Conservation (phyloP, 2,329 filamentous ascomycete genomes). For the Penicillium expansum region DNA sequence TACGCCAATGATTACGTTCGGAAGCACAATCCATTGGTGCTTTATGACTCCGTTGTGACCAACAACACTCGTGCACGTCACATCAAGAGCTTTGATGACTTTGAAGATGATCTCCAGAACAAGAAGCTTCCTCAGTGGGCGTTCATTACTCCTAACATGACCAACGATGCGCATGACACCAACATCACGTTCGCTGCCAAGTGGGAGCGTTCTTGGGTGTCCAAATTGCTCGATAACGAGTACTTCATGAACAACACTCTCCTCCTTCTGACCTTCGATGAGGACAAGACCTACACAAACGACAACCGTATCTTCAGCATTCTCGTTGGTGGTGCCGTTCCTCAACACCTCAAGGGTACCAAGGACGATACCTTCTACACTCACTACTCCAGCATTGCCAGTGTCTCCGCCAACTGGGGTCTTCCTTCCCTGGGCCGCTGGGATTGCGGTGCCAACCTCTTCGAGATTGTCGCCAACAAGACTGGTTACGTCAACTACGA, state of each 20-base stretch:
- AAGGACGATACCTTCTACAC: conserved; percentile 69
- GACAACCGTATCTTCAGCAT: conserved; percentile 69
- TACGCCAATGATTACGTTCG: conserved; percentile 73
- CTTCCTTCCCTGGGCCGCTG: conserved; percentile 68
- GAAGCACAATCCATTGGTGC: conserved; percentile 71
- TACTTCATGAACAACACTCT: conserved; percentile 76
- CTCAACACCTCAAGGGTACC: conserved; percentile 61
- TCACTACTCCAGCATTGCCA: conserved; percentile 69
- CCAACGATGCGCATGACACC: conserved; percentile 68
- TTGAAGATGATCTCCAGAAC: conserved; percentile 64
- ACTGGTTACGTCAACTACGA: conserved; percentile 55
- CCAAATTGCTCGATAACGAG: conserved; percentile 65
- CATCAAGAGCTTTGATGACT: conserved; percentile 71
- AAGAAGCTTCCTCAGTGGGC: conserved; percentile 68
- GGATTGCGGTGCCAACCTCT: conserved; percentile 71
- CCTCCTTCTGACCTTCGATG: conserved; percentile 79
- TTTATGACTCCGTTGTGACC: conserved; percentile 63
- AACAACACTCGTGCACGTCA: conserved; percentile 59
- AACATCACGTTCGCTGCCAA: conserved; percentile 65
- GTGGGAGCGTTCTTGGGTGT: conserved; percentile 68
- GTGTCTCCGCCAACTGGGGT: conserved; percentile 68
- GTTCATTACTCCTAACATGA: conserved; percentile 39
- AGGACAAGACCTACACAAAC: conserved; percentile 67
- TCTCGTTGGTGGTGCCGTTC: conserved; percentile 72
- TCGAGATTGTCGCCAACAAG: conserved; percentile 57